A percentile compares a stretch with the other conserved stretches of the same genome.
Evolutionary conservation across 345 rosid species (phyloP).

Genomic region (Populus alba): DNA sequence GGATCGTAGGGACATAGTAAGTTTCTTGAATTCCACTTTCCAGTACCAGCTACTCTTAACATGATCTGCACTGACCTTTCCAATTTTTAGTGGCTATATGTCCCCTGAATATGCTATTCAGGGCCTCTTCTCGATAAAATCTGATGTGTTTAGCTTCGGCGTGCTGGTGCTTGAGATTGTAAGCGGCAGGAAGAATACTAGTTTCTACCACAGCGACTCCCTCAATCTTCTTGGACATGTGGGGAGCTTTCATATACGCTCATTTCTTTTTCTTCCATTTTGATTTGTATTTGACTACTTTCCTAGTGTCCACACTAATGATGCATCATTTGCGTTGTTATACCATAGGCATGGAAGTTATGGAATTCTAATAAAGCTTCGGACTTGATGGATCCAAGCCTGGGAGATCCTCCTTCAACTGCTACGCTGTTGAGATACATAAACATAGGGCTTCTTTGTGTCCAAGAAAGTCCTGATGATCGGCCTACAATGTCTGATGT

Average conservation of each 20-base stretch:
- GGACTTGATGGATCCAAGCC: not conserved
- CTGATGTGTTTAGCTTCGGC: not conserved
- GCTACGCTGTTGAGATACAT: not conserved
- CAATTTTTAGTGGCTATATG: not conserved
- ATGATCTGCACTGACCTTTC: not conserved
- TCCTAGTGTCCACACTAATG: not conserved
- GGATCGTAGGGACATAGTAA: not conserved
- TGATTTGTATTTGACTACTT: not conserved
- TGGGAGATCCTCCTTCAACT: not conserved
- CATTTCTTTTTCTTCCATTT: not conserved
- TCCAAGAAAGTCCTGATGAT: constrained; percentile 7
- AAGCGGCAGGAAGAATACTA: not conserved
- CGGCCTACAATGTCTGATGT: constrained; percentile 15
- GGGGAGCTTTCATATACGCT: not conserved
- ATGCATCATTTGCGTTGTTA: not conserved
- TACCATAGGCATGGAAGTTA: not conserved
- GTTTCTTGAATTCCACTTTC: not conserved
- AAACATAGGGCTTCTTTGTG: not conserved
- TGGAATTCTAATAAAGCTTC: not conserved
- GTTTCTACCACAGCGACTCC: not conserved
- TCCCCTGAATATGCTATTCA: not conserved
- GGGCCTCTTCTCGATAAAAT: not conserved
- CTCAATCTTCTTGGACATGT: not conserved
- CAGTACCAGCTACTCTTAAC: not conserved
- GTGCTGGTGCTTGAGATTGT: not conserved